phyloP scores from a whole-genome alignment of 345 rosid species.

The Boechera divaricarpa region DNA sequence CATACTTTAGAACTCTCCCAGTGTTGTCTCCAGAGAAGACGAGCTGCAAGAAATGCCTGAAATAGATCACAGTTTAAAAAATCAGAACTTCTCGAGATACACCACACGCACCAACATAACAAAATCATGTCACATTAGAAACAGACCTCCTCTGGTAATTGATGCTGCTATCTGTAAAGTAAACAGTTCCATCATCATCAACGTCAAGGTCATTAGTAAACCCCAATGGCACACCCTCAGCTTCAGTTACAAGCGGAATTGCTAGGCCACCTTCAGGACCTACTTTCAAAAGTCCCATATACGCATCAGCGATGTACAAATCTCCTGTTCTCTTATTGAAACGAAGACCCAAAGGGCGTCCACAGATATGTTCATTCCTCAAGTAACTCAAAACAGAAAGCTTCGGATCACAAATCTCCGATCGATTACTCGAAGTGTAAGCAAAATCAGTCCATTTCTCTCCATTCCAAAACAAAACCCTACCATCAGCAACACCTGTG shows the following conservation, averaged over 20 bases:
- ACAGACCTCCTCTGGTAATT: conserved; percentile 75
- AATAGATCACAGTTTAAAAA: background rate
- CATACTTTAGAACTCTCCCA: conserved; percentile 83
- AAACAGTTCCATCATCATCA: conserved; percentile 82
- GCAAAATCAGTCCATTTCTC: conserved; percentile 78
- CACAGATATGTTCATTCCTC: conserved; percentile 90
- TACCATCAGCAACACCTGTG: conserved; percentile 92
- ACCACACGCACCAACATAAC: background rate
- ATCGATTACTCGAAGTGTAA: conserved; percentile 75
- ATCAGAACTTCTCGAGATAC: conserved; percentile 4
- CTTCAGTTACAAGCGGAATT: conserved; percentile 67
- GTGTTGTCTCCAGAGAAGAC: conserved; percentile 69
- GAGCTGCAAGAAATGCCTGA: conserved; percentile 92
- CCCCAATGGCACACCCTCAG: conserved; percentile 76
- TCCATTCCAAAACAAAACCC: conserved; percentile 82
- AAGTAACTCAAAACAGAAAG: conserved; percentile 65
- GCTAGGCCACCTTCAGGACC: conserved; percentile 95
- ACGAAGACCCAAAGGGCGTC: conserved; percentile 91
- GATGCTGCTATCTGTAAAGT: conserved; percentile 91
- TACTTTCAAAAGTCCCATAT: conserved; percentile 87
- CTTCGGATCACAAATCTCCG: conserved; percentile 75
- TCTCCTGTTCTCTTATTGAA: conserved; percentile 82
- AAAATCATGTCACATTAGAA: background rate
- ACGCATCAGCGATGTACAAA: conserved; percentile 92
- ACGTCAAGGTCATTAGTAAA: conserved; percentile 93